phyloP scores from a whole-genome alignment of 2,329 filamentous ascomycete species.

The Beauveria scarabaeidicola region DNA sequence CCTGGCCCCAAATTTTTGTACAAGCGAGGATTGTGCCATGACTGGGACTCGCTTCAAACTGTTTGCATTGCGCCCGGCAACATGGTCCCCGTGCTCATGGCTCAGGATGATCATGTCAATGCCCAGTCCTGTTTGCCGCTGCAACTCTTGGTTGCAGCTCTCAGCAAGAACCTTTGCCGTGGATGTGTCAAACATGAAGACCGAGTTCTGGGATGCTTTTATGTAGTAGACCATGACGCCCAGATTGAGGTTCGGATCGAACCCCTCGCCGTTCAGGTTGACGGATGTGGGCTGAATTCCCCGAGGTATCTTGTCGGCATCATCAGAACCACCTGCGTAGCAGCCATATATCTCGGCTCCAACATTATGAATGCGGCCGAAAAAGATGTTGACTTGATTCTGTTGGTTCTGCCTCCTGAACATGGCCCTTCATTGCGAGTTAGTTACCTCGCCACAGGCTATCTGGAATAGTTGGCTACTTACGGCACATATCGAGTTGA shows the following conservation, averaged over 20 bases:
- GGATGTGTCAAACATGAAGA: constrained; percentile 3
- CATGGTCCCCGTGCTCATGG: constrained; percentile 5
- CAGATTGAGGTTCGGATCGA: constrained; percentile 1
- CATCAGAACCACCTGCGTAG: not conserved
- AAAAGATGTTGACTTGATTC: not conserved
- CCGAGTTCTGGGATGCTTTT: not conserved
- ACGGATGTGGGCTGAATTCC: not conserved
- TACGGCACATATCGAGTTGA: not conserved
- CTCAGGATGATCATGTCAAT: constrained; percentile 1
- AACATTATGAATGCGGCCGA: constrained; percentile 1
- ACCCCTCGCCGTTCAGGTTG: not conserved
- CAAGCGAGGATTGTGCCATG: not conserved
- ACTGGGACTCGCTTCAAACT: not conserved
- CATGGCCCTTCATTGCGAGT: not conserved
- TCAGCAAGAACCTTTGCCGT: not conserved
- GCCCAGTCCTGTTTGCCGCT: not conserved
- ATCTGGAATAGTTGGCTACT: not conserved
- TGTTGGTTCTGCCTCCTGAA: not conserved
- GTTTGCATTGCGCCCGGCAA: not conserved
- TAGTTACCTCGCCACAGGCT: not conserved
- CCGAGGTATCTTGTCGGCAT: not conserved
- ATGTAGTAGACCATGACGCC: constrained; percentile 7
- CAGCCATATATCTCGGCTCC: constrained; percentile 3
- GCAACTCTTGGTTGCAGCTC: constrained; percentile 1
- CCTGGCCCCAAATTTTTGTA: not conserved